Evolutionary conservation across 176 grass and related monocot genomes (phyloP).

Genomic region (Olyra latifolia): DNA sequence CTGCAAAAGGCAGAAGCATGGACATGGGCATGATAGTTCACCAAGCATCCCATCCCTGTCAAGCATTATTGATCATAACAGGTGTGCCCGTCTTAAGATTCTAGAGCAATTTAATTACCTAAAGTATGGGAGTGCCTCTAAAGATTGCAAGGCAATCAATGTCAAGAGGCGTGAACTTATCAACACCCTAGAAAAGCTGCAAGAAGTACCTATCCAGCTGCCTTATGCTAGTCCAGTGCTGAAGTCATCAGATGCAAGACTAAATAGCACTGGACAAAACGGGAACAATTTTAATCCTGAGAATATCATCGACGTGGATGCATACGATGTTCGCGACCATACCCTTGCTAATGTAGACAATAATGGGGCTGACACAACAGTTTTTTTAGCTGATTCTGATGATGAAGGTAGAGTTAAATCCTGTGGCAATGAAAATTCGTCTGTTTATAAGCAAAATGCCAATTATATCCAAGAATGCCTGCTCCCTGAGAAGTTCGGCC

Average conservation of each 20-base stretch:
- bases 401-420: slow-evolving; percentile 27
- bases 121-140: slow-evolving; percentile 33
- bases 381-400: slow-evolving; percentile 34
- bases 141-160: slow-evolving; percentile 37
- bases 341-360: slow-evolving; percentile 8
- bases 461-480: not conserved
- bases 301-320: slow-evolving; percentile 34
- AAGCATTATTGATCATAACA: slow-evolving; percentile 33
- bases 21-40: not conserved
- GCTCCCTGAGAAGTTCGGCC: not conserved
- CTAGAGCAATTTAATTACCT: slow-evolving; percentile 17
- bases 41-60: not conserved
- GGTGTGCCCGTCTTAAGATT: slow-evolving; percentile 5
- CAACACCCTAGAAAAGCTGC: slow-evolving; percentile 28
- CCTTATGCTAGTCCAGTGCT: slow-evolving; percentile 21
- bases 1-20: slow-evolving; percentile 35
- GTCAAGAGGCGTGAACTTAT: slow-evolving; percentile 23
- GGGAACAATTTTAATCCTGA: not conserved
- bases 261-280: not conserved
- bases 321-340: not conserved
- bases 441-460: not conserved
- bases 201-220: slow-evolving; percentile 9
- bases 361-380: slow-evolving; percentile 9
- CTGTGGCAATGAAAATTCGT: slow-evolving; percentile 30
- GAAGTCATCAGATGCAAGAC: not conserved